These are phyloP conservation scores for Sporothrix inflata DNA, from an alignment of 2,329 filamentous ascomycete genomes.

Conservation along the genomic window DNA sequence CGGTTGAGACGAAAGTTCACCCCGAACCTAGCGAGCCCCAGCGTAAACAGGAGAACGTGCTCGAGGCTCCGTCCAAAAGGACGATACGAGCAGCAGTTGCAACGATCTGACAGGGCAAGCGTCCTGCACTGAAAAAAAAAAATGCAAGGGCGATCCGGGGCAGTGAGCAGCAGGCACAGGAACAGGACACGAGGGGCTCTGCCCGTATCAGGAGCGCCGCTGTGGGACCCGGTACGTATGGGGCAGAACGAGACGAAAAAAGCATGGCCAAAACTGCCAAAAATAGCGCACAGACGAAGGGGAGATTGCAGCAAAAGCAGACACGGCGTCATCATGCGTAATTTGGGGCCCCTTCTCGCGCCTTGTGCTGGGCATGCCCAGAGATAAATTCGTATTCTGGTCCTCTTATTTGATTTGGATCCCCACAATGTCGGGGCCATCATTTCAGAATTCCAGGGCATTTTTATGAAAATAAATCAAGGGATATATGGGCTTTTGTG, in stretches of 20 bases:
- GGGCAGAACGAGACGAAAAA: conserved; percentile 8
- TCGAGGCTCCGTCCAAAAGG: not conserved
- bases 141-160: not conserved
- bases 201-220: not conserved
- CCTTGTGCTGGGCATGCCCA: not conserved
- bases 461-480: not conserved
- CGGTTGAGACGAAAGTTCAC: not conserved
- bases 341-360: not conserved
- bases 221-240: not conserved
- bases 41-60: conserved; percentile 4
- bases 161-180: not conserved
- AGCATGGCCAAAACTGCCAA: conserved; percentile 8
- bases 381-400: not conserved
- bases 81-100: not conserved
- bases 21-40: not conserved
- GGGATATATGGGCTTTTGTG: no score
- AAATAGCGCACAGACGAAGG: conserved; percentile 6
- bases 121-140: not conserved
- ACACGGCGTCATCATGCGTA: conserved; percentile 8
- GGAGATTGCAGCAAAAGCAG: not conserved
- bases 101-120: not conserved
- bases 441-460: not conserved
- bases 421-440: not conserved
- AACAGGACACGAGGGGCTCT: not conserved
- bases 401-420: not conserved